Percentiles rank a stretch among this genome's conserved stretches.
These are phyloP conservation scores for Botrytis tulipae DNA, from an alignment of 2,329 filamentous ascomycete genomes.

Conservation along the genomic window DNA sequence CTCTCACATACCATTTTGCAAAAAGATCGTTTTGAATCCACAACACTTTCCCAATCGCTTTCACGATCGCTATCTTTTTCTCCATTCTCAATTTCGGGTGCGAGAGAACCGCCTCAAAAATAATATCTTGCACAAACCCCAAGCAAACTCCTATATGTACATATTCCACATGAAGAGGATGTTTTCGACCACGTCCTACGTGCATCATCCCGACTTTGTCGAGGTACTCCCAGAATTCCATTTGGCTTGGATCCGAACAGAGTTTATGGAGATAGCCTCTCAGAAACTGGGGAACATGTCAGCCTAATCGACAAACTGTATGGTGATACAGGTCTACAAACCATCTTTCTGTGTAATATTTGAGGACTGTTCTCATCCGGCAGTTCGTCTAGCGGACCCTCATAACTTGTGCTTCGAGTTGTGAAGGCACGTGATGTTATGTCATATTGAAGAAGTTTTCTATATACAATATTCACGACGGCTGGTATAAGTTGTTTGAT, in stretches of 20 bases:
- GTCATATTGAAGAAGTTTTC: conserved; percentile 76
- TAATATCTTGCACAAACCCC: conserved; percentile 73
- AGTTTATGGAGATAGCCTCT: conserved; percentile 15
- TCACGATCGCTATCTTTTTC: conserved; percentile 70
- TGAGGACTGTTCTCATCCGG: conserved; percentile 53
- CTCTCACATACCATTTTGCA: conserved; percentile 66
- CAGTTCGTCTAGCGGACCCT: conserved; percentile 46
- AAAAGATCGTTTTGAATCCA: conserved; percentile 89
- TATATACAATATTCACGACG: conserved; percentile 81
- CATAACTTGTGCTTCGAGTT: conserved; percentile 60
- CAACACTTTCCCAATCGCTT: conserved; percentile 75
- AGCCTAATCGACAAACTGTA: neutral
- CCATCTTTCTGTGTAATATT: conserved; percentile 60
- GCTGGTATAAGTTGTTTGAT: conserved; percentile 67
- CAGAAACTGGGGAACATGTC: neutral
- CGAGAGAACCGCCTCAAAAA: conserved; percentile 72
- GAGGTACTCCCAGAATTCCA: conserved; percentile 65
- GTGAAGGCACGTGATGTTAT: conserved; percentile 78
- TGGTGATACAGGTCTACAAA: conserved; percentile 13
- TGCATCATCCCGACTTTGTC: conserved; percentile 65
- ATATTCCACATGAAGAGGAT: conserved; percentile 54
- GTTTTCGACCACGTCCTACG: conserved; percentile 16
- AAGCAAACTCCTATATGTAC: conserved; percentile 72
- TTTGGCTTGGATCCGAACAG: conserved; percentile 16
- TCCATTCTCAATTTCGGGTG: conserved; percentile 57